A percentile compares a stretch with the other conserved stretches of the same genome.
These are phyloP conservation scores for Mikania micrantha DNA, from an alignment of 129 eudicot species.

Conservation along the genomic window DNA sequence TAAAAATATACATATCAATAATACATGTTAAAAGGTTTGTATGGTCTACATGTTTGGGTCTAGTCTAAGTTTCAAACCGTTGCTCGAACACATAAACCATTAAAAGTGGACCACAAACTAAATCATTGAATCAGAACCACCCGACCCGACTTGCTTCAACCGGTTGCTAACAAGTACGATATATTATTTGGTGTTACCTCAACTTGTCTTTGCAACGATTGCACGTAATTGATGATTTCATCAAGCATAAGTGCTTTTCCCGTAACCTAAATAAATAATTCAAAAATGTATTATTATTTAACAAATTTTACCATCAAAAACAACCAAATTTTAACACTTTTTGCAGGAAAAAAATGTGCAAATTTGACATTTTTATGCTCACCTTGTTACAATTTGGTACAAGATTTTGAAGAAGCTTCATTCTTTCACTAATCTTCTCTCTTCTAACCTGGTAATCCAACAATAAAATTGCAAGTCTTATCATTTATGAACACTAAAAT, in stretches of 20 bases:
- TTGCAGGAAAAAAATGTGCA: background rate
- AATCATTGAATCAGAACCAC: too few species aligned
- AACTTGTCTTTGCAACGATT: constrained; percentile 89
- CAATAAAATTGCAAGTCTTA: background rate
- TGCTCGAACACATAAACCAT: background rate
- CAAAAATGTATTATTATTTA: background rate
- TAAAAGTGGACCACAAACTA: background rate
- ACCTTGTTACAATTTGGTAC: constrained; percentile 98
- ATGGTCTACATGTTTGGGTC: background rate
- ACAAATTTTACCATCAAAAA: background rate
- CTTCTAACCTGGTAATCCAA: constrained; percentile 58
- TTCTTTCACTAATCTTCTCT: constrained; percentile 87
- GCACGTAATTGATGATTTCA: constrained; percentile 90
- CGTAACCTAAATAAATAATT: constrained; percentile 54
- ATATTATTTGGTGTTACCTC: constrained; percentile 52
- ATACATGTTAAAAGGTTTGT: too few species aligned
- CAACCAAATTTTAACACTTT: background rate
- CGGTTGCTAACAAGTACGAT: too few species aligned
- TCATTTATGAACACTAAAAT: constrained; percentile 10
- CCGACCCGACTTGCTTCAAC: too few species aligned
- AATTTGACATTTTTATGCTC: constrained; percentile 10
- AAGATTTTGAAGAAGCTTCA: constrained; percentile 95
- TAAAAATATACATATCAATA: too few species aligned
- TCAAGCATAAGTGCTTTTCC: constrained; percentile 97
- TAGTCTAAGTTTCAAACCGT: background rate